Evolutionary conservation across 306 rosid genomes (phyloP), one percentile per base, ranked within the genome.

Genomic region (Aeschynomene evenia): DNA sequence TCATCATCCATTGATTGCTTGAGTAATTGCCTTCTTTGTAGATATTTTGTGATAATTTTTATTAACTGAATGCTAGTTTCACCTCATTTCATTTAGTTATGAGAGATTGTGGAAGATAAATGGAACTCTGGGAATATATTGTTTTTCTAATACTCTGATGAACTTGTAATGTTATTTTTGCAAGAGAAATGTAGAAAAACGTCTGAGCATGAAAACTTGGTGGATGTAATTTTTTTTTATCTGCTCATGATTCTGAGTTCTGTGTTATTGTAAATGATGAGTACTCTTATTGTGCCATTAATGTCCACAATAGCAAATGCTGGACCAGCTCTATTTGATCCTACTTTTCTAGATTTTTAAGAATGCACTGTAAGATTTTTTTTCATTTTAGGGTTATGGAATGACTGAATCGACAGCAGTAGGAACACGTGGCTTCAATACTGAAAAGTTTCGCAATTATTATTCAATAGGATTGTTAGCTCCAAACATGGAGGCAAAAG

Each of bases 351-450:
- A 33, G 67, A 70, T 31, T 71, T 80, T 39, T 31, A 37, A 73
- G 68, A 45, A 31, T 46, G 23, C n/a, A 28, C 49, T 36, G 36
- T 65, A 66, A 53, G 51, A 34, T 42, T 64, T 68, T 62, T 68
- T 62, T 75, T 77, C 78, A 9, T 80, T 60, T 22, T 52, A 91
- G 96, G 98, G 98, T 50, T 94, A 90, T 76, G 98, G 95, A 77
- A 77, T 94, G 97, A 94, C 97, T 7, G 98, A 94, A 70, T 77
- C 98, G 1, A 76, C 96, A 19, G 97, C 96, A 40, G 82, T 88
- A 31, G 96, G 91, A 81, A 67, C 97, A 64, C 89, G 96, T 1
- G 92, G 98, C 79, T 82, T 87, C 87, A 94, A 90, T 82, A 82
- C 88, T 36, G 79, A 78, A 67, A 80, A 72, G 82, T 39, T 69